Conservation (phyloP, 768 basidiomycete genomes). For the Cyclocybe cylindracea region DNA sequence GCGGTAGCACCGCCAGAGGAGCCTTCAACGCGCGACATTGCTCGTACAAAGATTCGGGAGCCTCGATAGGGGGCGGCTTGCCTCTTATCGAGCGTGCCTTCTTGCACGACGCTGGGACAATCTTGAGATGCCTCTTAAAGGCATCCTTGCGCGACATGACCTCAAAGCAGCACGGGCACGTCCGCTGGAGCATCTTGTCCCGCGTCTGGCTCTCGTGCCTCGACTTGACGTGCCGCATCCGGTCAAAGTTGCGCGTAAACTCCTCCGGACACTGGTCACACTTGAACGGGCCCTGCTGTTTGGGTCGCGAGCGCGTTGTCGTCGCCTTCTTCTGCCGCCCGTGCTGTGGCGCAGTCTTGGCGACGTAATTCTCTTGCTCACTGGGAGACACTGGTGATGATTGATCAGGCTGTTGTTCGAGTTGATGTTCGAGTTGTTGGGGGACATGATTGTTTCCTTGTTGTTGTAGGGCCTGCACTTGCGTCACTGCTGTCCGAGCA, state of each 20-base stretch:
- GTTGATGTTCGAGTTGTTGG: too few species aligned
- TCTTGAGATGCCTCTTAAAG: slow-evolving; percentile 10
- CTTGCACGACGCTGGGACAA: slow-evolving; percentile 5
- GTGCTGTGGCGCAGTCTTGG: neutral
- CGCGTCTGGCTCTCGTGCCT: slow-evolving; percentile 11
- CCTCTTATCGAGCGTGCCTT: slow-evolving; percentile 1
- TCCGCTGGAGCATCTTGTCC: slow-evolving; percentile 4
- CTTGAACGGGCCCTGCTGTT: neutral
- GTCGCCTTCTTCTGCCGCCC: neutral
- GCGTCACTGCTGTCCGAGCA: too few species aligned
- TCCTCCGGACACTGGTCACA: slow-evolving; percentile 14
- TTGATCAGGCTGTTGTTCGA: too few species aligned
- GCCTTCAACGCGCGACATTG: slow-evolving; percentile 1
- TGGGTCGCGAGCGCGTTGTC: neutral
- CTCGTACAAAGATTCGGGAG: neutral
- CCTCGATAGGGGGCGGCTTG: neutral
- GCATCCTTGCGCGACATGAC: slow-evolving; percentile 12
- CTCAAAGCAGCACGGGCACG: slow-evolving; percentile 16
- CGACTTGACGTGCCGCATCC: slow-evolving; percentile 15
- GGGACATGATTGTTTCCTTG: too few species aligned
- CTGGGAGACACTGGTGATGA: too few species aligned
- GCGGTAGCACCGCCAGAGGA: neutral
- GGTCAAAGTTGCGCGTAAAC: slow-evolving; percentile 20
- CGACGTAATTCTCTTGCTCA: neutral
- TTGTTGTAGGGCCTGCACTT: too few species aligned